A percentile compares a stretch with the other conserved stretches of the same genome.
Conservation (phyloP, 768 basidiomycete species). For the Psilocybe azurescens region DNA sequence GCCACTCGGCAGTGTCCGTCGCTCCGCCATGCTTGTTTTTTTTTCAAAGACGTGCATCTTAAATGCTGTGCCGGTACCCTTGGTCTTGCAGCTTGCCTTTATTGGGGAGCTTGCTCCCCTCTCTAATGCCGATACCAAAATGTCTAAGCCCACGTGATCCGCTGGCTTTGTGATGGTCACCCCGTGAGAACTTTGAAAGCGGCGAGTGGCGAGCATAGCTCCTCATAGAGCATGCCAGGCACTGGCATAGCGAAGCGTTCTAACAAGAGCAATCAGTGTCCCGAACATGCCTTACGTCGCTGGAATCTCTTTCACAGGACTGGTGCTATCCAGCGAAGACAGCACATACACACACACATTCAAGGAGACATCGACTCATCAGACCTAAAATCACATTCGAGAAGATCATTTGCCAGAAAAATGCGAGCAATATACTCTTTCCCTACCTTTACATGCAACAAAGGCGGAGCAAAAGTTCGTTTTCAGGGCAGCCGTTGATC, state of each 20-base stretch:
- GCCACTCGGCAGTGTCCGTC: too few relatives aligned
- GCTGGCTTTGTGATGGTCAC: too few relatives aligned
- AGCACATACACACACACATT: background rate
- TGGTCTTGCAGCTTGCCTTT: background rate
- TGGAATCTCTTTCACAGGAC: slow-evolving; percentile 13
- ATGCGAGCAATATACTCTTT: slow-evolving; percentile 1
- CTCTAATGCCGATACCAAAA: too few relatives aligned
- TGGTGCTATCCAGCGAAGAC: slow-evolving; percentile 8
- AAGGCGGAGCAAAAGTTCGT: slow-evolving; percentile 6
- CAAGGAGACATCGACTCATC: slow-evolving; percentile 3
- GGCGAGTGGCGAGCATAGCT: too few relatives aligned
- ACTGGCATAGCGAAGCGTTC: too few relatives aligned
- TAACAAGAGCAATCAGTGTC: background rate
- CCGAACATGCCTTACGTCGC: slow-evolving; percentile 17
- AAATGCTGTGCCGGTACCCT: background rate
- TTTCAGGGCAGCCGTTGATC: slow-evolving; percentile 13
- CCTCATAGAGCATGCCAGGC: too few relatives aligned
- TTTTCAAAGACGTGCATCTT: background rate
- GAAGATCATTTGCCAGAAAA: slow-evolving; percentile 6
- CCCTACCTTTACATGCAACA: slow-evolving; percentile 9
- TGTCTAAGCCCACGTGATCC: too few relatives aligned
- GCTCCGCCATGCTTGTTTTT: background rate
- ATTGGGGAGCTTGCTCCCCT: too few relatives aligned
- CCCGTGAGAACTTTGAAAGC: too few relatives aligned
- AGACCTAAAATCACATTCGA: slow-evolving; percentile 1